These are phyloP conservation scores for Dryas integrifolia DNA, from an alignment of 331 rosid species.

Conservation along the genomic window DNA sequence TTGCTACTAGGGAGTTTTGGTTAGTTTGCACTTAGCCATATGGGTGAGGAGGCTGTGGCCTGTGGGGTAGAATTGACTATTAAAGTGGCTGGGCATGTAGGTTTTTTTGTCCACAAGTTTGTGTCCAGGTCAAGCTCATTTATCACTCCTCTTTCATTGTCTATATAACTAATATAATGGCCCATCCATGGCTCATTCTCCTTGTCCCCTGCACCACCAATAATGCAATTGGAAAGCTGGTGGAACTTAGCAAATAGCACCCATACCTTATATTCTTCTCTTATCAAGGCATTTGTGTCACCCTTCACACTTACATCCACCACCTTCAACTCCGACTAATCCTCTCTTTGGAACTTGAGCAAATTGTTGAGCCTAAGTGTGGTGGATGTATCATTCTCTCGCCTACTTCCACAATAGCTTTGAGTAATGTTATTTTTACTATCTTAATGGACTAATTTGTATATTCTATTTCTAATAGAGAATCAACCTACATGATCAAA, in stretches of 20 bases:
- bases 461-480: too few species aligned
- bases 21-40: too few species aligned
- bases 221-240: slow-evolving; percentile 37
- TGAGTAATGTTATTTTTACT: too few species aligned
- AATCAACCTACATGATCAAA: too few species aligned
- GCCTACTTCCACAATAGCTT: too few species aligned
- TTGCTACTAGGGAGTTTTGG: neutral
- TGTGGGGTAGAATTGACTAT: neutral
- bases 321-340: slow-evolving; percentile 17
- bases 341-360: slow-evolving; percentile 9
- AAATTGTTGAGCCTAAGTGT: neutral
- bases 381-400: too few species aligned
- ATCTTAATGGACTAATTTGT: too few species aligned
- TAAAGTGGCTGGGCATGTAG: slow-evolving; percentile 20
- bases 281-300: slow-evolving; percentile 8
- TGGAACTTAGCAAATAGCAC: slow-evolving; percentile 24
- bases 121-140: slow-evolving; percentile 42
- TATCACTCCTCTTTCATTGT: slow-evolving; percentile 43
- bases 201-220: slow-evolving; percentile 50
- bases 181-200: slow-evolving; percentile 57
- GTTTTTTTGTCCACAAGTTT: slow-evolving; percentile 46
- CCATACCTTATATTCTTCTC: slow-evolving; percentile 9
- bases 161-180: slow-evolving; percentile 29
- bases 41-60: too few species aligned
- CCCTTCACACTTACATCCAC: slow-evolving; percentile 18